These are phyloP conservation scores for Penium margaritaceum DNA, from an alignment of 139 green algal genomes.

Conservation along the genomic window DNA sequence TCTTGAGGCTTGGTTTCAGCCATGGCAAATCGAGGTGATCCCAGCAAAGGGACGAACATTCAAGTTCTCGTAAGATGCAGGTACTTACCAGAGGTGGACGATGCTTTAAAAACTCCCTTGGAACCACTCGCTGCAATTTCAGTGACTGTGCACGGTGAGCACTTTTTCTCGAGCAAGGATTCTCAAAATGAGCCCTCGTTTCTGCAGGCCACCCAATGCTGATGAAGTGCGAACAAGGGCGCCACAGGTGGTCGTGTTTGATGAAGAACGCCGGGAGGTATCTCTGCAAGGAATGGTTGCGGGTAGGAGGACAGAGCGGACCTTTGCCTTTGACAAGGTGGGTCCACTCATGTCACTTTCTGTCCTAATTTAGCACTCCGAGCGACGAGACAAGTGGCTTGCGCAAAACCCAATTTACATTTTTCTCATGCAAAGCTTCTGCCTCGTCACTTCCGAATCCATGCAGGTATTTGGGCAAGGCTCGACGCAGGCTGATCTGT, in stretches of 20 bases:
- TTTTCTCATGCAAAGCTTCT: not conserved
- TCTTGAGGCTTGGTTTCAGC: too few species aligned
- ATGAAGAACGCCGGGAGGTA: constrained; percentile 70
- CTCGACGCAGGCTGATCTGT: constrained; percentile 77
- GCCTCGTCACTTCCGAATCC: constrained; percentile 24
- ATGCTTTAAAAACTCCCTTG: too few species aligned
- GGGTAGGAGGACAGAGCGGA: constrained; percentile 68
- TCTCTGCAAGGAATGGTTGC: constrained; percentile 60
- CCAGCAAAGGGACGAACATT: constrained; percentile 70
- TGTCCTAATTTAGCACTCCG: not conserved
- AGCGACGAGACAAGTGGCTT: not conserved
- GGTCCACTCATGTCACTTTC: not conserved
- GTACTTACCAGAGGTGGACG: too few species aligned
- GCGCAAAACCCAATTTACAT: not conserved
- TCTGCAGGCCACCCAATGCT: constrained; percentile 61
- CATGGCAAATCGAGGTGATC: not conserved
- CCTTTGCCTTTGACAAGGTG: constrained; percentile 91
- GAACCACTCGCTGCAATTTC: too few species aligned
- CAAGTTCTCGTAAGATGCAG: constrained; percentile 93
- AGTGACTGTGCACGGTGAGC: not conserved
- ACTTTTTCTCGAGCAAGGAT: constrained; percentile 31
- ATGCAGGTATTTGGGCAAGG: constrained; percentile 68
- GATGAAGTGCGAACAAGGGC: constrained; percentile 62
- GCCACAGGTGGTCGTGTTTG: constrained; percentile 72
- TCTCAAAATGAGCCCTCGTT: not conserved